These are phyloP conservation scores for Chalciporus pseudorubinellus DNA, from an alignment of 768 basidiomycete genomes.

Conservation along the genomic window DNA sequence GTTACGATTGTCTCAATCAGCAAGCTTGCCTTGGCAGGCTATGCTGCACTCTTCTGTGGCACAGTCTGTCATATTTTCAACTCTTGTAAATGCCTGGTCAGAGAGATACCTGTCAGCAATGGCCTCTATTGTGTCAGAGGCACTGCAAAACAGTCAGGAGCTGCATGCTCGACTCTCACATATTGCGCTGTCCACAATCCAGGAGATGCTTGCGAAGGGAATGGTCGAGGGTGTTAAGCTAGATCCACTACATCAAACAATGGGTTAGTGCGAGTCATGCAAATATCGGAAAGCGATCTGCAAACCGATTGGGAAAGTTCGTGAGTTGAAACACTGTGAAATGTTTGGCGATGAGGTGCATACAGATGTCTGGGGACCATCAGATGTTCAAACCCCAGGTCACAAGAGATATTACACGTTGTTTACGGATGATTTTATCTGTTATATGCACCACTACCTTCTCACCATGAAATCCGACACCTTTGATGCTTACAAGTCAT, in stretches of 20 bases:
- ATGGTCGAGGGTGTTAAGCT: conserved; percentile 3
- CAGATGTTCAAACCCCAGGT: not conserved
- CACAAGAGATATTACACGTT: conserved; percentile 5
- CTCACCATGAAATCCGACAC: conserved; percentile 4
- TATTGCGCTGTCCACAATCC: not conserved
- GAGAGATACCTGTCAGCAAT: not conserved
- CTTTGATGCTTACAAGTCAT: conserved; percentile 5
- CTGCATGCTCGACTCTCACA: conserved; percentile 1
- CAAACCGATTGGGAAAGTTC: conserved; percentile 7
- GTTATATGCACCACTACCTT: conserved; percentile 1
- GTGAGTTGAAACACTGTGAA: not conserved
- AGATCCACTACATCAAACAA: not conserved
- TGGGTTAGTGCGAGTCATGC: conserved; percentile 11
- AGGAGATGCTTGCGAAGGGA: conserved; percentile 4
- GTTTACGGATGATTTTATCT: conserved; percentile 10
- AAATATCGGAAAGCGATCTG: conserved; percentile 7
- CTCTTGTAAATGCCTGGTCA: not conserved
- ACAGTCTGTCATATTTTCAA: conserved; percentile 3
- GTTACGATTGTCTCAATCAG: conserved; percentile 20
- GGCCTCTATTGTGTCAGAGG: not conserved
- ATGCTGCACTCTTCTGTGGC: conserved; percentile 1
- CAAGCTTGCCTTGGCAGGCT: not conserved
- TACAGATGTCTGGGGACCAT: conserved; percentile 4
- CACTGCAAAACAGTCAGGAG: not conserved
- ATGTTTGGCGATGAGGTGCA: conserved; percentile 13